Base-by-base conservation (phyloP, 129 eudicot species). In the Artemisia annua region DNA sequence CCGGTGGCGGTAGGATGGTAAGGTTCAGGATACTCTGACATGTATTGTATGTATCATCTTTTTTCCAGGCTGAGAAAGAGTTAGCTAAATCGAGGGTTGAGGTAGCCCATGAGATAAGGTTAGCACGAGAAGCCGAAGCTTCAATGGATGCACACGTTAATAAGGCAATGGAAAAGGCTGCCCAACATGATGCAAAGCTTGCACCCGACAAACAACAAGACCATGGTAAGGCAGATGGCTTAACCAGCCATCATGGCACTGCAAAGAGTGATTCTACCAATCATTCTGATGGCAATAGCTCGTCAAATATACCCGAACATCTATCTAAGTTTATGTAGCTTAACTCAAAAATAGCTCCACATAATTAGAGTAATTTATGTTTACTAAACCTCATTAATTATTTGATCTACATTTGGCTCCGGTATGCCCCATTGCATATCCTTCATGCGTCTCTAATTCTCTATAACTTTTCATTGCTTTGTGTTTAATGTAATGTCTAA, bases 91-190 rank as follows among this genome's bases (percentile, higher is more conserved):
- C 86, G 0, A 73, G 89, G 58, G 66, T 75, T 0, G 82, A 87
- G 11, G 87, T 92, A 12, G 97, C 97, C 4, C 92, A 87, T 44
- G 97, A 92, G 79, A 81, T 92, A 11, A 76, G 93, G 69, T 65
- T 84, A 44, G 97, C 96, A 0, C 82, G 68, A 67, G 96, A 92
- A 56, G 97, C 96, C 2, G 93, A 92, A 81, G 91, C 89, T 2
- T 82, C 81, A 15, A 92, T 88, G 93, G 87, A 88, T 44, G 17
- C 73, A 50, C 97, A 92, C 73, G 93, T 86, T 12, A 83, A 84
- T 74, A 92, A 85, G 76, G 97, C 97, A 7, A 89, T 87, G 2
- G 83, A 85, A 19, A 85, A 81, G 74, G 89, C 63, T n/a, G 83
- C 77, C 7, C 52, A 28, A 17, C 84, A 86, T 1, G 89, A 86